Percentiles rank a stretch among this genome's conserved stretches.
These are phyloP conservation scores for Microthlaspi erraticum DNA, from an alignment of 345 rosid species.

Conservation along the genomic window DNA sequence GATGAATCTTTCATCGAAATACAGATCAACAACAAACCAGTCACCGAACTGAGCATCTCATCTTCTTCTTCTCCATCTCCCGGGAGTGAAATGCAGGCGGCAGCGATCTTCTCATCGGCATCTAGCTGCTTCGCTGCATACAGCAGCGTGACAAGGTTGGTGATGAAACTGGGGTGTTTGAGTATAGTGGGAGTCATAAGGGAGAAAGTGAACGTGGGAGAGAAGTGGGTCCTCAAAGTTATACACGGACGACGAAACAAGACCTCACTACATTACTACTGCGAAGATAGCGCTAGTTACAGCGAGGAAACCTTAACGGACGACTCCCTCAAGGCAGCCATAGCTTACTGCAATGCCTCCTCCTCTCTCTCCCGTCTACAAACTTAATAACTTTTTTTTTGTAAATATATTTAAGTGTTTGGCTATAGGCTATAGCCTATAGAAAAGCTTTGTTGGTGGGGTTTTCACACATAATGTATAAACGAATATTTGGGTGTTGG, in stretches of 20 bases:
- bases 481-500: background rate
- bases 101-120: slow-evolving; percentile 18
- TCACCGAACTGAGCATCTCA: background rate
- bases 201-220: slow-evolving; percentile 40
- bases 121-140: slow-evolving; percentile 37
- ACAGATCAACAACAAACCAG: slow-evolving; percentile 28
- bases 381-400: background rate
- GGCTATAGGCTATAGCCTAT: background rate
- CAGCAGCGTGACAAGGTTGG: slow-evolving; percentile 27
- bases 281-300: background rate
- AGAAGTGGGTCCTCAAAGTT: slow-evolving; percentile 39
- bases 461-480: background rate
- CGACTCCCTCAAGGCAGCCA: slow-evolving; percentile 37
- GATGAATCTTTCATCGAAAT: slow-evolving; percentile 40
- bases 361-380: slow-evolving; percentile 21
- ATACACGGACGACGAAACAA: slow-evolving; percentile 33
- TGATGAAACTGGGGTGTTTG: slow-evolving; percentile 38
- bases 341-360: slow-evolving; percentile 42
- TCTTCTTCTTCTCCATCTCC: slow-evolving; percentile 21
- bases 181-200: slow-evolving; percentile 38
- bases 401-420: background rate
- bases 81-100: slow-evolving; percentile 13
- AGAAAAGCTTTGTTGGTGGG: background rate
- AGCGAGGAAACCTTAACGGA: slow-evolving; percentile 30
- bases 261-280: slow-evolving; percentile 11